Conservation (phyloP, 345 rosid species). For the Hibiscus trionum region DNA sequence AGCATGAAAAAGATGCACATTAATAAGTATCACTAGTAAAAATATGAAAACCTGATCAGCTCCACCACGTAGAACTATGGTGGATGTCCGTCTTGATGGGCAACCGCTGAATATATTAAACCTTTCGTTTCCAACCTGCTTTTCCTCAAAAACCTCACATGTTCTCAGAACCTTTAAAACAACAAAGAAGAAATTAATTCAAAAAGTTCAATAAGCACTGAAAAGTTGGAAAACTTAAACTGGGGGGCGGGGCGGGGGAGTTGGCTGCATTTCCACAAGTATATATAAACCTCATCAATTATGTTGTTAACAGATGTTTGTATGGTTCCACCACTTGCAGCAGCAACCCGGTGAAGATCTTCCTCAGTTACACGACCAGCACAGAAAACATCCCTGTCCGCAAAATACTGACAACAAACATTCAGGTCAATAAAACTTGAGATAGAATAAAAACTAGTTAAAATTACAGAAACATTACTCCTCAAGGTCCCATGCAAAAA, state of each 20-base stretch:
- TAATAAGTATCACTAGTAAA: background rate
- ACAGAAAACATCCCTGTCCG: conserved; percentile 96
- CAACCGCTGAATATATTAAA: conserved; percentile 98
- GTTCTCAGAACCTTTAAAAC: conserved; percentile 80
- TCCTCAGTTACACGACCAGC: conserved; percentile 99
- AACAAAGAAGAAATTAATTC: conserved; percentile 8
- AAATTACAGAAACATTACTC: no score
- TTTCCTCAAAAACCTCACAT: conserved; percentile 94
- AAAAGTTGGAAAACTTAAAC: background rate
- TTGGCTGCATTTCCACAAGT: background rate
- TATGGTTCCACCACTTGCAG: conserved; percentile 93
- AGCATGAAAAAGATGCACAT: background rate
- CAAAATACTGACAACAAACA: conserved; percentile 70
- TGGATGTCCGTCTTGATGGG: conserved; percentile 87
- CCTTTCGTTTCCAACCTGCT: conserved; percentile 97
- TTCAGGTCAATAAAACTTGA: background rate
- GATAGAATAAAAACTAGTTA: background rate
- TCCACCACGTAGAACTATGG: conserved; percentile 99
- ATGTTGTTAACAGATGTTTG: conserved; percentile 95
- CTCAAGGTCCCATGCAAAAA: no score
- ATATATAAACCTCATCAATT: conserved; percentile 59
- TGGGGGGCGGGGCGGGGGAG: no score
- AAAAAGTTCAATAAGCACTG: background rate
- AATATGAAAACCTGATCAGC: conserved; percentile 81
- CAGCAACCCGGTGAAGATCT: conserved; percentile 89